Base-by-base conservation (phyloP, 1,139 yeast genomes). In the Fermentozyma sake region DNA sequence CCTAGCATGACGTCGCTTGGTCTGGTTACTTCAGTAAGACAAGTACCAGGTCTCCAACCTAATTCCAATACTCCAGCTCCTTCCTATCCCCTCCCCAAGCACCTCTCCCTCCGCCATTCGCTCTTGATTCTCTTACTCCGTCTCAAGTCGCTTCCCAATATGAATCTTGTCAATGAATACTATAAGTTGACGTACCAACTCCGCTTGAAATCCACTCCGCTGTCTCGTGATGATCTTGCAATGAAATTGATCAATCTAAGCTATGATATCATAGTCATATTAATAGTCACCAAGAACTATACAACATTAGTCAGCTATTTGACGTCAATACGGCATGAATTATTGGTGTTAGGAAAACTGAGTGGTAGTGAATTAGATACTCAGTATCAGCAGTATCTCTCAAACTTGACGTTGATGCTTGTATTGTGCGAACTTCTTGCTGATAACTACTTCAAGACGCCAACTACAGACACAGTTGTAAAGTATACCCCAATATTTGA, bases 151-250 rank as follows among this genome's bases (percentile, higher is more conserved):
- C 41, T 52, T 3, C 68, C 71, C 9, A 61, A 54, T 32, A 27
- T 61, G 41, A 47, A 47, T 19, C 39, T 63, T 16, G 52, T 62
- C 20, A 62, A 62, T 31, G 72, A 66, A 32, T 39, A 62, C 24
- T 65, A 63, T 44, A 63, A 65, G 37, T 43, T 65, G 16, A 54
- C 58, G 22, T 65, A 64, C 35, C 71, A 63, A 32, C 35, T 59
- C 21, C 34, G 72, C 18, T 41, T 64, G 20, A 38, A 36, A 14
- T 28, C 32, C 15, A 28, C 41, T 14, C n/a, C n/a, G n/a, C n/a
- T n/a, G n/a, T n/a, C n/a, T n/a, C n/a, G n/a, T n/a, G n/a, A n/a
- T n/a, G n/a, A n/a, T n/a, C n/a, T n/a, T n/a, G 41, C 46, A 24
- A 27, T 30, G 4, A 48, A 49, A 15, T 40, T 61, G 26, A 44